Evolutionary conservation across 306 rosid species (phyloP).

Genomic region (Malus sieversii): DNA sequence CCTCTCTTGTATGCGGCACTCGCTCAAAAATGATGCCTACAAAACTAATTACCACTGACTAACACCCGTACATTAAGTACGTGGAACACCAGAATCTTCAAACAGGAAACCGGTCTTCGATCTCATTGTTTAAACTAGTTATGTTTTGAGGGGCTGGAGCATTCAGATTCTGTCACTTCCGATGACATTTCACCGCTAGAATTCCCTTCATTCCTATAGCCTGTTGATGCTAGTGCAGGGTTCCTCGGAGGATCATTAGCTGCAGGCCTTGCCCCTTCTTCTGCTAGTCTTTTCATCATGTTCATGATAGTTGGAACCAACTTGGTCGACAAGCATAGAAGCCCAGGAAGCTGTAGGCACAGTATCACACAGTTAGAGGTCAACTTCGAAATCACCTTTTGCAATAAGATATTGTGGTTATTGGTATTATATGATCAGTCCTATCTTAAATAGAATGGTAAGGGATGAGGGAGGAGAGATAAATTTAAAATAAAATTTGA

Average conservation of each 20-base stretch:
- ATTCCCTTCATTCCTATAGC: constrained; percentile 29
- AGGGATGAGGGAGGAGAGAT: background rate
- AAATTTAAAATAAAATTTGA: constrained; percentile 3
- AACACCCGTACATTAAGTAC: constrained; percentile 11
- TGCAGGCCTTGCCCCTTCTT: constrained; percentile 49
- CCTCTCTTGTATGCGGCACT: constrained; percentile 24
- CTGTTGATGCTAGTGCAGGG: constrained; percentile 22
- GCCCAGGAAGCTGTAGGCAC: constrained; percentile 72
- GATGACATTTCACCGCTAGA: constrained; percentile 37
- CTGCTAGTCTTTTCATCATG: constrained; percentile 71
- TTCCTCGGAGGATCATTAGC: constrained; percentile 44
- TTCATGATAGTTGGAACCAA: constrained; percentile 77
- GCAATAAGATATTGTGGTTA: background rate
- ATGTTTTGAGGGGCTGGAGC: constrained; percentile 38
- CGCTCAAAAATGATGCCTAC: constrained; percentile 42
- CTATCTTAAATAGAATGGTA: background rate
- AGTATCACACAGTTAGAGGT: background rate
- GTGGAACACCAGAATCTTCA: constrained; percentile 28
- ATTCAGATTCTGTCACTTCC: constrained; percentile 39
- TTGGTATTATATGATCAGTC: background rate
- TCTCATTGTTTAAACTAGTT: constrained; percentile 28
- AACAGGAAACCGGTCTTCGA: constrained; percentile 6
- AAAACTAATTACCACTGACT: constrained; percentile 16
- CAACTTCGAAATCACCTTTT: background rate
- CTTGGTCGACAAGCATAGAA: constrained; percentile 68